phyloP scores from a whole-genome alignment of 164 flowering plant genomes.

The Vitis labrusca region DNA sequence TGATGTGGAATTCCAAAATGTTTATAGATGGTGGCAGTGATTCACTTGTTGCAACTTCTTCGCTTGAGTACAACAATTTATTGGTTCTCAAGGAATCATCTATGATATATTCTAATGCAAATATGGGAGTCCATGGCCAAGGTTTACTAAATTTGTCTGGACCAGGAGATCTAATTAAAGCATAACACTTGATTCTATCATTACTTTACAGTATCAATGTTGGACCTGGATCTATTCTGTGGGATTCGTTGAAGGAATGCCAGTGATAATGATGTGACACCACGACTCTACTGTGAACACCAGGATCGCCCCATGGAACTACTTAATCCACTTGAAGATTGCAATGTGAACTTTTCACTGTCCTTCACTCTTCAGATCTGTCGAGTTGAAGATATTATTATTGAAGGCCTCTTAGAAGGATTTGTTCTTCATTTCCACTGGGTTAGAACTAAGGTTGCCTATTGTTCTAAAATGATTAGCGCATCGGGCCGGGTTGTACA shows the following conservation, averaged over 20 bases:
- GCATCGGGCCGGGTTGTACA: conserved; percentile 81
- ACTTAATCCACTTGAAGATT: conserved; percentile 95
- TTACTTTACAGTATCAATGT: conserved; percentile 55
- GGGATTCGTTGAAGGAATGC: conserved; percentile 66
- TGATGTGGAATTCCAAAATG: conserved; percentile 95
- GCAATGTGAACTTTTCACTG: conserved; percentile 87
- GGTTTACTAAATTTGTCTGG: conserved; percentile 64
- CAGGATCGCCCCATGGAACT: conserved; percentile 80
- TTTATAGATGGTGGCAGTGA: conserved; percentile 76
- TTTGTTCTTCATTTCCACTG: conserved; percentile 89
- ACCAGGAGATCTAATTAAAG: conserved; percentile 62
- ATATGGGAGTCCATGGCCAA: conserved; percentile 73
- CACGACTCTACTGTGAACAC: conserved; percentile 62
- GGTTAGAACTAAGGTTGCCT: conserved; percentile 65
- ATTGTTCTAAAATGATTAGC: conserved; percentile 60
- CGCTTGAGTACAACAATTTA: conserved; percentile 92
- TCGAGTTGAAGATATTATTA: conserved; percentile 76
- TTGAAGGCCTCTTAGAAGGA: conserved; percentile 77
- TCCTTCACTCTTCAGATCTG: conserved; percentile 94
- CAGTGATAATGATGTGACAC: conserved; percentile 44
- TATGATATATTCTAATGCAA: conserved; percentile 59
- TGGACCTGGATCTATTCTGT: conserved; percentile 78
- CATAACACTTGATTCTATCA: conserved; percentile 56
- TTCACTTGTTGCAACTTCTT: conserved; percentile 75
- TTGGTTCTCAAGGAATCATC: conserved; percentile 89